A percentile compares a stretch with the other conserved stretches of the same genome.
These are phyloP conservation scores for Amanita subjunquillea DNA, from an alignment of 768 basidiomycete genomes.

Conservation along the genomic window DNA sequence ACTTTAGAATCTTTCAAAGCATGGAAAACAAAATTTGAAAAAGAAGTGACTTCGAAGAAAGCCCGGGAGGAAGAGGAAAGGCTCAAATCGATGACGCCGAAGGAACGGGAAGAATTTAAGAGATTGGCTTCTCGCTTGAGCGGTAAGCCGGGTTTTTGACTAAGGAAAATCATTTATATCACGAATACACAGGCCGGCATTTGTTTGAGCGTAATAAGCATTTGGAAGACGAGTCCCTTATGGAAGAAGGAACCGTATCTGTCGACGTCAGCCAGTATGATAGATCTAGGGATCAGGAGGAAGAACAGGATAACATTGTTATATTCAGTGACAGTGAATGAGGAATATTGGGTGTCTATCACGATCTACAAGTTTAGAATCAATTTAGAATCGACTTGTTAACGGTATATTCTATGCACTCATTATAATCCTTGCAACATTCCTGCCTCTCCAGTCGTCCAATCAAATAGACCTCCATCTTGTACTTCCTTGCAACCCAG, in stretches of 20 bases:
- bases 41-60: slow-evolving; percentile 48
- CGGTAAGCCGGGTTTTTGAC: slow-evolving; percentile 36
- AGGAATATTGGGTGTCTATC: slow-evolving; percentile 8
- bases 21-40: slow-evolving; percentile 80
- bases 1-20: slow-evolving; percentile 69
- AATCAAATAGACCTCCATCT: slow-evolving; percentile 41
- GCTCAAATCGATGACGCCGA: slow-evolving; percentile 57
- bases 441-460: slow-evolving; percentile 42
- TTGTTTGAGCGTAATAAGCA: slow-evolving; percentile 79
- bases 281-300: slow-evolving; percentile 47
- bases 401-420: neutral
- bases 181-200: slow-evolving; percentile 61
- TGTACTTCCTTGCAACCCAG: slow-evolving; percentile 51
- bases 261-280: slow-evolving; percentile 90
- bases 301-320: slow-evolving; percentile 53
- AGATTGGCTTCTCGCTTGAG: slow-evolving; percentile 47
- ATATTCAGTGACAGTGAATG: slow-evolving; percentile 86
- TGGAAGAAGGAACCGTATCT: slow-evolving; percentile 80
- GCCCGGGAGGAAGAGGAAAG: slow-evolving; percentile 67
- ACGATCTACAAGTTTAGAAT: too few species aligned
- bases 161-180: neutral
- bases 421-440: slow-evolving; percentile 51
- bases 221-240: slow-evolving; percentile 69
- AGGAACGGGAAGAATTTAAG: slow-evolving; percentile 82
- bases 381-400: neutral